Base-by-base conservation (phyloP, 2,329 filamentous ascomycete species). In the Colletotrichum noveboracense region DNA sequence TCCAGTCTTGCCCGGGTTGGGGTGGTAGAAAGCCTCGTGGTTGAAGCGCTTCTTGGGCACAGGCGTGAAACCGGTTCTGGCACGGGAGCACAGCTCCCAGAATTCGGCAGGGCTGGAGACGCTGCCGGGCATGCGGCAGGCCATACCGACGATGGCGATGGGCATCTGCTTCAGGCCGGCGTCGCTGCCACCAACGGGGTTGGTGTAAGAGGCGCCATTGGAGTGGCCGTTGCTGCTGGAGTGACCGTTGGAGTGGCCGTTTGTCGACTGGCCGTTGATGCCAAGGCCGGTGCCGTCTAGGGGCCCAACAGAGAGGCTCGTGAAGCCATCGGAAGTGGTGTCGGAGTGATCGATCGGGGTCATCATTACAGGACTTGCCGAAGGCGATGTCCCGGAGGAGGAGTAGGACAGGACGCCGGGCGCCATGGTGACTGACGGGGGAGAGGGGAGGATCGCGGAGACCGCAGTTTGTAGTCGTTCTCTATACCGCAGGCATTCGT, bases 21-120 rank as follows among this genome's bases (percentile, higher is more conserved):
- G 85, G 66, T 88, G 86, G 62, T 86, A 84, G 76, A 84, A 84
- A 38, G 79, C 84, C 72, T 81, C 83, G 74, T 80, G 85, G 75
- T 87, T 85, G 82, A 90, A 91, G 55, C 90, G 83, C 65, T 86
- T 84, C 77, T 87, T 81, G 30, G 87, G 87, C 2, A 88, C 83
- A 12, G 84, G 82, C 4, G 83, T 81, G 80, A 84, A 88, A 8
- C 85, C 87, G 13, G 83, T 84, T 21, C 86, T 83, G 14, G 82
- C 84, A 2, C 85, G 80, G 4, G 85, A 84, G 62, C 86, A 80
- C 36, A 88, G 81, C 24, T 86, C 84, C 87, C 87, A 89, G 71
- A 89, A 85, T 76, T 88, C 85, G 8, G 84, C 83, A 6, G 85
- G 82, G 10, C 81, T 86, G 9, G 84, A 81, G 21, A 87, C 85